Evolutionary conservation across 2,329 filamentous ascomycete genomes (phyloP).

Genomic region (Aspergillus pseudotamarii): DNA sequence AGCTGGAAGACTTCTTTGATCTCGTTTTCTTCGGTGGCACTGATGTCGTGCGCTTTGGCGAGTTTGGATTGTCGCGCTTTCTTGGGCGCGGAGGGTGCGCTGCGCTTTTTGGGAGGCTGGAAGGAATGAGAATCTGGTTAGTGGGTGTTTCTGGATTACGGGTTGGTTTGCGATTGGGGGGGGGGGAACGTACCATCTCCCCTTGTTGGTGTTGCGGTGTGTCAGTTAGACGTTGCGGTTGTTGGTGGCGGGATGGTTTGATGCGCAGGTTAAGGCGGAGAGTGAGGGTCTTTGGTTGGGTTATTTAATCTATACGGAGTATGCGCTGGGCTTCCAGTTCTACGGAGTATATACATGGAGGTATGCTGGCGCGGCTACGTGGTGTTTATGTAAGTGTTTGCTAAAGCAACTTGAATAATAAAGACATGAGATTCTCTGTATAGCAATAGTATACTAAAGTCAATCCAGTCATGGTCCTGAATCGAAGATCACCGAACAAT

Average conservation of each 20-base stretch:
- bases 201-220: not conserved
- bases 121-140: not conserved
- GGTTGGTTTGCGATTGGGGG: not conserved
- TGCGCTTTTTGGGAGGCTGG: conserved; percentile 43
- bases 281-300: not conserved
- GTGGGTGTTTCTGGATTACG: not conserved
- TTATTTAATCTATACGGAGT: not conserved
- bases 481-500: conserved; percentile 17
- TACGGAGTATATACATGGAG: not conserved
- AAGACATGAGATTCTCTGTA: not conserved
- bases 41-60: conserved; percentile 87
- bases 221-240: not conserved
- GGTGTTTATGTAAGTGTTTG: not conserved
- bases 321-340: not conserved
- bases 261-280: conserved; percentile 1
- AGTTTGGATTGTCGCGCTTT: conserved; percentile 75
- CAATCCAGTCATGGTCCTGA: conserved; percentile 6
- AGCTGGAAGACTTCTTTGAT: conserved; percentile 88
- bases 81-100: conserved; percentile 35
- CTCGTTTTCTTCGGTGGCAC: conserved; percentile 80
- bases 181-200: conserved; percentile 23
- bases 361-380: not conserved
- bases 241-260: not conserved
- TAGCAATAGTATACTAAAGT: not conserved
- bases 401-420: not conserved